Percentiles rank a stretch among this genome's conserved stretches.
These are phyloP conservation scores for Neurospora intermedia DNA, from an alignment of 495 filamentous ascomycete genomes.

Conservation along the genomic window DNA sequence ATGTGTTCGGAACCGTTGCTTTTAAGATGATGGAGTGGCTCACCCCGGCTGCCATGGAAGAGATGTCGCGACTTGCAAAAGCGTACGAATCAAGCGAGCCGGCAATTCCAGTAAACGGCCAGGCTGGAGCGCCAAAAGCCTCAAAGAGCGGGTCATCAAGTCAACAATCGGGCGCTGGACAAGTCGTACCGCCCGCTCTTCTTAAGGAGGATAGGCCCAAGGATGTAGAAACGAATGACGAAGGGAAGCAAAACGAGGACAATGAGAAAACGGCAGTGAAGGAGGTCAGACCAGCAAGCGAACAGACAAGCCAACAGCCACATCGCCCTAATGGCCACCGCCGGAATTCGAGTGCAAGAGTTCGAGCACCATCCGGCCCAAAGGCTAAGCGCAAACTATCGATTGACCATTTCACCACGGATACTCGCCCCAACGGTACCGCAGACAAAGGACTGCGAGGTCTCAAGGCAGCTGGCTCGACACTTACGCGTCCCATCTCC, in stretches of 20 bases:
- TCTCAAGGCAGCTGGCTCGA: constrained; percentile 23
- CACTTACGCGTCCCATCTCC: constrained; percentile 27
- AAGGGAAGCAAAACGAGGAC: constrained; percentile 1
- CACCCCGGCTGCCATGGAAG: constrained; percentile 41
- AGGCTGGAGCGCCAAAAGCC: background rate
- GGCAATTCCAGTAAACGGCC: background rate
- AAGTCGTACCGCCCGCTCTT: background rate
- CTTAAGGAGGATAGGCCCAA: background rate
- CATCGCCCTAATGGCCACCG: constrained; percentile 17
- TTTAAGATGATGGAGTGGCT: constrained; percentile 76
- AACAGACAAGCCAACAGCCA: constrained; percentile 4
- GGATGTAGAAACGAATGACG: background rate
- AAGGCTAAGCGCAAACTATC: constrained; percentile 27
- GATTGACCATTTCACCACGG: constrained; percentile 26
- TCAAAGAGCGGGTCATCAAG: background rate
- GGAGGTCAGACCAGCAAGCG: background rate
- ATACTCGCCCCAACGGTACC: constrained; percentile 15
- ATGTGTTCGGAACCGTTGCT: constrained; percentile 66
- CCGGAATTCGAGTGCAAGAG: constrained; percentile 34
- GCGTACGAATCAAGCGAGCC: constrained; percentile 3
- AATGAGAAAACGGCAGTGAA: background rate
- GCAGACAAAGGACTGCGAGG: constrained; percentile 25
- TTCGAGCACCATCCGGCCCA: constrained; percentile 27
- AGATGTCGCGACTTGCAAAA: constrained; percentile 24
- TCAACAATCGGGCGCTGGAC: background rate